These are phyloP conservation scores for Fusarium agapanthi DNA, from an alignment of 2,329 filamentous ascomycete genomes.

Conservation along the genomic window DNA sequence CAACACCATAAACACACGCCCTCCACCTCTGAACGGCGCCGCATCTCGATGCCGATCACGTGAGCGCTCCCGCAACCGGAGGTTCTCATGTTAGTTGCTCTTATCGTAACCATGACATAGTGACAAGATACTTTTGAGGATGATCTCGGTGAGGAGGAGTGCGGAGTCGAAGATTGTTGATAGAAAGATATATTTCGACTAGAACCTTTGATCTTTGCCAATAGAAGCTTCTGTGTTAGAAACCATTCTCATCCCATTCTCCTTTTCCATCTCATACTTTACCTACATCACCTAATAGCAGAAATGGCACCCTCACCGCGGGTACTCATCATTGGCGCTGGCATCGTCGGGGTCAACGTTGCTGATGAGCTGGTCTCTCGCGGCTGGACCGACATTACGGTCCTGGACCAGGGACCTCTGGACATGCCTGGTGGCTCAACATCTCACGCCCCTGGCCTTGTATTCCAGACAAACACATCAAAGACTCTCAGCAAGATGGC, in stretches of 20 bases:
- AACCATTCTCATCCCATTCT: conserved; percentile 5
- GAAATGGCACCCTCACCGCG: conserved; percentile 45
- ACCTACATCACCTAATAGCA: neutral
- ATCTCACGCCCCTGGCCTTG: conserved; percentile 70
- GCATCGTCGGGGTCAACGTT: conserved; percentile 70
- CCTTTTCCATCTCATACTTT: neutral
- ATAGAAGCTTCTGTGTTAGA: conserved; percentile 22
- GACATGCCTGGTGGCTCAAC: conserved; percentile 71
- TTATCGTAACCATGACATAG: conserved; percentile 33
- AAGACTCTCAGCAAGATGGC: conserved; percentile 68
- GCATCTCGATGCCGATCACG: conserved; percentile 24
- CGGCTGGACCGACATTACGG: conserved; percentile 71
- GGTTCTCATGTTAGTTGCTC: conserved; percentile 28
- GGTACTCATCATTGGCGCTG: conserved; percentile 69
- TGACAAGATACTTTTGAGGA: conserved; percentile 3
- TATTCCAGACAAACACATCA: conserved; percentile 69
- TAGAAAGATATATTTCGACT: conserved; percentile 30
- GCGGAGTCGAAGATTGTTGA: conserved; percentile 16
- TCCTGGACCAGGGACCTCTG: conserved; percentile 70
- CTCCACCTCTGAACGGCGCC: conserved; percentile 2
- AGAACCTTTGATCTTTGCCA: conserved; percentile 15
- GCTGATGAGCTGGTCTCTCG: conserved; percentile 70
- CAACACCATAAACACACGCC: conserved; percentile 15
- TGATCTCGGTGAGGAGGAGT: conserved; percentile 12
- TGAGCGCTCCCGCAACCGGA: conserved; percentile 35